Evolutionary conservation across 129 eudicot species (phyloP).

Genomic region (Artemisia annua): DNA sequence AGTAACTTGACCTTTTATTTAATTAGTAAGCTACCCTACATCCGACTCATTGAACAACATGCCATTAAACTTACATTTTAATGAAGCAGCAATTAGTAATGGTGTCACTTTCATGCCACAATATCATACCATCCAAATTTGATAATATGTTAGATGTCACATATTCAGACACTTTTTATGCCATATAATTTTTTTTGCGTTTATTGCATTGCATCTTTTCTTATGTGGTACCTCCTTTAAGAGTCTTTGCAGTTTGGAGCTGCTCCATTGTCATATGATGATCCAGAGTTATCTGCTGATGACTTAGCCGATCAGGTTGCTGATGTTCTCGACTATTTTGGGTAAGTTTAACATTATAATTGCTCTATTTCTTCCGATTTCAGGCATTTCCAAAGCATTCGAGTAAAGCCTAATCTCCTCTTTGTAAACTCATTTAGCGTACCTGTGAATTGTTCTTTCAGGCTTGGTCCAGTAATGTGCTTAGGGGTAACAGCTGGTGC

Average conservation of each 20-base stretch:
- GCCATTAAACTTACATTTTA: background rate
- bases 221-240: slow-evolving; percentile 38
- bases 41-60: background rate
- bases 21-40: background rate
- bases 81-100: background rate
- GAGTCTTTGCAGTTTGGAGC: slow-evolving; percentile 87
- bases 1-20: slow-evolving; percentile 4
- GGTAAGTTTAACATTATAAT: slow-evolving; percentile 42
- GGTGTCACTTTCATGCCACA: background rate
- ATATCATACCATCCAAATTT: slow-evolving; percentile 18
- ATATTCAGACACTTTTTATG: background rate
- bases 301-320: slow-evolving; percentile 90
- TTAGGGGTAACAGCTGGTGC: slow-evolving; percentile 97
- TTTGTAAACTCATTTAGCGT: background rate
- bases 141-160: background rate
- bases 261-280: slow-evolving; percentile 47
- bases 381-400: background rate
- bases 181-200: background rate
- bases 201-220: slow-evolving; percentile 6
- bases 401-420: slow-evolving; percentile 3
- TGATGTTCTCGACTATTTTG: slow-evolving; percentile 80
- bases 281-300: slow-evolving; percentile 54
- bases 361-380: background rate
- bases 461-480: slow-evolving; percentile 86
- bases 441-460: slow-evolving; percentile 33